These are phyloP conservation scores for Penicillium cosmopolitanum DNA, from an alignment of 495 filamentous ascomycete genomes.

Conservation along the genomic window DNA sequence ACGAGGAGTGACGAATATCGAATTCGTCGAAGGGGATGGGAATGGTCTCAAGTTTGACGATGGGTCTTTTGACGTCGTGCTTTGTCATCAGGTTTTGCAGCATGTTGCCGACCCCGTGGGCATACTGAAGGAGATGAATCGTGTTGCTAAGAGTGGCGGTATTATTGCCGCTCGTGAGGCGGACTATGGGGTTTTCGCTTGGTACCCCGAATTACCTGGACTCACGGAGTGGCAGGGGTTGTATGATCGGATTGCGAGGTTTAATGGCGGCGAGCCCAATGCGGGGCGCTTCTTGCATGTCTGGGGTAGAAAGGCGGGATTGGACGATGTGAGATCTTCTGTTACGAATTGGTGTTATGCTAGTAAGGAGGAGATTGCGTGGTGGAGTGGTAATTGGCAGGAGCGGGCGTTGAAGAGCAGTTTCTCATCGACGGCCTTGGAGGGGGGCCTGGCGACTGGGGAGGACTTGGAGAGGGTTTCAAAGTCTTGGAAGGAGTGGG, in stretches of 20 bases:
- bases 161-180: conserved; percentile 54
- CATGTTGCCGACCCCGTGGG: conserved; percentile 50
- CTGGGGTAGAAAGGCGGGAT: conserved; percentile 55
- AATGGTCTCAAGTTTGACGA: conserved; percentile 48
- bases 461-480: conserved; percentile 49
- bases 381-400: conserved; percentile 52
- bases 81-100: conserved; percentile 55
- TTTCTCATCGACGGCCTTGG: conserved; percentile 41
- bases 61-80: conserved; percentile 59
- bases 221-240: conserved; percentile 45
- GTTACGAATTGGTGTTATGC: conserved; percentile 52
- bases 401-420: conserved; percentile 36
- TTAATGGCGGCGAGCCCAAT: conserved; percentile 52
- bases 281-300: conserved; percentile 52
- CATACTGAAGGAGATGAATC: conserved; percentile 52
- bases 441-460: conserved; percentile 38
- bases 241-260: conserved; percentile 40
- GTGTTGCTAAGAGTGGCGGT: conserved; percentile 54
- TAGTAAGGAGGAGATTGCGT: conserved; percentile 43
- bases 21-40: conserved; percentile 51
- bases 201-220: conserved; percentile 50
- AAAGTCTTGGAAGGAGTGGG: conserved; percentile 48
- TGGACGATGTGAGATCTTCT: conserved; percentile 40
- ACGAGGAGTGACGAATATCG: conserved; percentile 45
- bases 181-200: conserved; percentile 44